Evolutionary conservation across 805 yeast genomes (phyloP), one percentile per base, ranked within the genome.

Genomic region (Sporopachydermia lactativora): DNA sequence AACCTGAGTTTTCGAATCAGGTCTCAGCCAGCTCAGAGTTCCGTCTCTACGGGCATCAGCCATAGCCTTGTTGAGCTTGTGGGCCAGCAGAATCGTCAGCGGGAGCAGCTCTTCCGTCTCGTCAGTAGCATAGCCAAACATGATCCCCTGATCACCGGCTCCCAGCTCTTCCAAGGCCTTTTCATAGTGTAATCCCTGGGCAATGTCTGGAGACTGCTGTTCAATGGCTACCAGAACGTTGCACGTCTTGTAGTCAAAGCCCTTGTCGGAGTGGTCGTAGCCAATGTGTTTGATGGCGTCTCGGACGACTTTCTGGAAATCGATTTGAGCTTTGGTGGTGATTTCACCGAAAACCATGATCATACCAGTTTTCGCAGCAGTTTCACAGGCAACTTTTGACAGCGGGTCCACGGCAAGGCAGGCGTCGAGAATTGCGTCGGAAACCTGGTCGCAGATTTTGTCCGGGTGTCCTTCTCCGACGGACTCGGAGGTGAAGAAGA

Each of bases 61-160:
- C 70, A 82, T 70, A 46, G 82, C 92, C 61, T 78, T 77, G 69
- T 82, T 82, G 62, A 82, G 71, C 64, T 81, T 78, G 68, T 82
- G 94, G 41, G 92, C 77, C 59, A 82, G 72, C 55, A 82, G 64
- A 49, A 82, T 68, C 52, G 94, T 82, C 66, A 82, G 75, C 55
- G 94, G 94, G 59, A 82, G 66, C 64, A 75, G 75, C 66, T 82
- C 94, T 56, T 81, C 85, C 52, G 94, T 80, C 68, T 82, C 94
- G 57, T 82, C 92, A 48, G 92, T 78, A 52, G 94, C 94, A 64
- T 82, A 82, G 67, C 94, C 94, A 59, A 82, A 82, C 94, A 82
- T 82, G 58, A 82, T 82, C 80, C 94, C 94, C 66, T 82, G 94
- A 66, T 82, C 94, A 77, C 94, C 94, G 48, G 94, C 94, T 66